Base-by-base conservation (phyloP, 208 protist genomes). In the Trypanosoma grayi region DNA sequence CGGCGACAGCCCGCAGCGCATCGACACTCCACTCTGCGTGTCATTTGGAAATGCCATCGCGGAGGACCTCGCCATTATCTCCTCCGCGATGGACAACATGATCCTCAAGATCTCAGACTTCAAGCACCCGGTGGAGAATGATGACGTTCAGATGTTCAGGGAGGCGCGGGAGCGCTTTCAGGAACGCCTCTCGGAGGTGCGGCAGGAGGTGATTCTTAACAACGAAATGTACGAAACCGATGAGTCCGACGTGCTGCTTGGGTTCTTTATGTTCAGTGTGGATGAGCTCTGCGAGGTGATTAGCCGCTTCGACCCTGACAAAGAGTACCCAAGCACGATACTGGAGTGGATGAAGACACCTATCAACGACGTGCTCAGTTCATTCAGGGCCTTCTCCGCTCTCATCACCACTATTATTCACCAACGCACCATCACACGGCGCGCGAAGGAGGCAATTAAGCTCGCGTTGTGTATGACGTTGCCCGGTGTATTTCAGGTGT, bases 151-250 rank as follows among this genome's bases (percentile, higher is more conserved):
- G 30, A 79, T 90, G 54, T 95, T 95, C 59, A 71, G 67, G 1
- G 77, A 90, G 54, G 85, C 80, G 31, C 77, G 86, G 16, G 73
- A 89, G 55, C 73, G 75, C 30, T 95, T 95, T 73, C 89, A 95
- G 73, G 86, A 93, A 30, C 79, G 82, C 10, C 55, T 95, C 14
- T 87, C 89, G 30, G 70, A 72, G 16, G 86, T 93, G 3, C 89
- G 89, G 6, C 85, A 95, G 70, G 77, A 95, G 8, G 81, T 95
- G 34, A 90, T 95, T 55, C 72, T 95, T 54, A 87, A 75, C 62
- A 95, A 95, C 67, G 89, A 95, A 56, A 80, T 89, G 67, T 95
- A 95, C 66, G 84, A 95, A 55, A 92, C 85, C 2, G 84, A 92
- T 64, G 82, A 93, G 70, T 86, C 89, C 27, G 89, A 95, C 71